A percentile compares a stretch with the other conserved stretches of the same genome.
Conservation (phyloP, 257 asterid species). For the Ajuga chamaepitys region DNA sequence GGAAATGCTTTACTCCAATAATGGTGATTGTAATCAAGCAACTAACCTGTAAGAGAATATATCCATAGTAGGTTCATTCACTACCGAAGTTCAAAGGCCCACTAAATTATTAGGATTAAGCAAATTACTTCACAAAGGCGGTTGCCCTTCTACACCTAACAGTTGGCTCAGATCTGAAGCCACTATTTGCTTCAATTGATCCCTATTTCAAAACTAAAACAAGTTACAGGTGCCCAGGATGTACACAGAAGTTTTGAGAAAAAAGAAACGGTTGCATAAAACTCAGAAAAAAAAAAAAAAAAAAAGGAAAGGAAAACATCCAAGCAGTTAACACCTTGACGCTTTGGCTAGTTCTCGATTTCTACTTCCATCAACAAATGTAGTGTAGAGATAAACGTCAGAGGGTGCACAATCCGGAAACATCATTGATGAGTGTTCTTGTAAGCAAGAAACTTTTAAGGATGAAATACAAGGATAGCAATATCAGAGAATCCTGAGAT, state of each 20-base stretch:
- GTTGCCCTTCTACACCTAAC: slow-evolving; percentile 84
- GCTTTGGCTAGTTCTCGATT: slow-evolving; percentile 80
- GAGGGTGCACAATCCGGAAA: slow-evolving; percentile 93
- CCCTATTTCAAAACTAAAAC: slow-evolving; percentile 33
- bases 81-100: not conserved
- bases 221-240: not conserved
- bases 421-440: slow-evolving; percentile 96
- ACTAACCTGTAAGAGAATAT: slow-evolving; percentile 23
- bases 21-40: slow-evolving; percentile 56
- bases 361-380: slow-evolving; percentile 90
- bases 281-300: not conserved
- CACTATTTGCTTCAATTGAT: slow-evolving; percentile 67
- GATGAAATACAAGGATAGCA: slow-evolving; percentile 7
- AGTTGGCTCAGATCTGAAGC: slow-evolving; percentile 73
- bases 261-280: too few species aligned
- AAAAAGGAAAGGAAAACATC: not conserved
- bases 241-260: too few species aligned
- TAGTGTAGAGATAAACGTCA: slow-evolving; percentile 73
- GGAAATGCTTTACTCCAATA: slow-evolving; percentile 92
- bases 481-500: slow-evolving; percentile 13
- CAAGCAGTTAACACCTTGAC: slow-evolving; percentile 42
- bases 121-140: slow-evolving; percentile 46
- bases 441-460: slow-evolving; percentile 16
- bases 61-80: slow-evolving; percentile 13
- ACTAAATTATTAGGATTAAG: slow-evolving; percentile 2